phyloP scores from a whole-genome alignment of 495 filamentous ascomycete species.

The Durotheca rogersii region DNA sequence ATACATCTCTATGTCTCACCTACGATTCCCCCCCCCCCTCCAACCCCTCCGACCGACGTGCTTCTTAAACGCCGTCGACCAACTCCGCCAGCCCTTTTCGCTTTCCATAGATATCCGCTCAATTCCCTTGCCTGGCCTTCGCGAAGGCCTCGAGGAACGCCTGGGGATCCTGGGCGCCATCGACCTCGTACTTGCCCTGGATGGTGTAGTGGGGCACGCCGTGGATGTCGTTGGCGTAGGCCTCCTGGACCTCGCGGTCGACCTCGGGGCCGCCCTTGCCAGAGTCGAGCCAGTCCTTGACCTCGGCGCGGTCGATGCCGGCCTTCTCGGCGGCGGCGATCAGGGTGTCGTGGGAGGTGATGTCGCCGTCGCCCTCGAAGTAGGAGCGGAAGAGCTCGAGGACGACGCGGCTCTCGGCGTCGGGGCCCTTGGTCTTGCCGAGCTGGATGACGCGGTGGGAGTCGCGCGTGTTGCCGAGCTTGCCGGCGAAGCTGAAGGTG shows the following conservation, averaged over 20 bases:
- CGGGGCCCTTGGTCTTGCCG: slow-evolving; percentile 56
- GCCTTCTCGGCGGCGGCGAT: slow-evolving; percentile 60
- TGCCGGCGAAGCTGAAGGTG: slow-evolving; percentile 66
- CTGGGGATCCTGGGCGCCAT: slow-evolving; percentile 62
- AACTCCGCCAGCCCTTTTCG: too few species aligned
- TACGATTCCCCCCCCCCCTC: neutral
- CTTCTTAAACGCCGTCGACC: slow-evolving; percentile 17
- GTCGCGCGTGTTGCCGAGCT: slow-evolving; percentile 71
- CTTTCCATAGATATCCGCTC: neutral
- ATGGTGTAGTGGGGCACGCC: slow-evolving; percentile 74
- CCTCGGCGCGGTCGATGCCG: slow-evolving; percentile 59
- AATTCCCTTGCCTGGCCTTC: slow-evolving; percentile 42
- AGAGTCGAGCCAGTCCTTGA: slow-evolving; percentile 61
- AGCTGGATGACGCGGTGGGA: slow-evolving; percentile 71
- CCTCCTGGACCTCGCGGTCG: slow-evolving; percentile 62
- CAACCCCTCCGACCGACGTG: slow-evolving; percentile 17
- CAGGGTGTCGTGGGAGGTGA: slow-evolving; percentile 64
- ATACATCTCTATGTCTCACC: too few species aligned
- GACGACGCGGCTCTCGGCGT: slow-evolving; percentile 64
- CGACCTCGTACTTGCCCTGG: slow-evolving; percentile 60
- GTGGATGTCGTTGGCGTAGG: slow-evolving; percentile 52
- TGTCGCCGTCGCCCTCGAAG: slow-evolving; percentile 76
- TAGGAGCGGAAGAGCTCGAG: slow-evolving; percentile 68
- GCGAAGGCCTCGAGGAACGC: slow-evolving; percentile 55
- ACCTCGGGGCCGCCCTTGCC: slow-evolving; percentile 66